A percentile compares a stretch with the other conserved stretches of the same genome.
These are phyloP conservation scores for Serendipita indica DNA, from an alignment of 768 basidiomycete genomes.

Conservation along the genomic window DNA sequence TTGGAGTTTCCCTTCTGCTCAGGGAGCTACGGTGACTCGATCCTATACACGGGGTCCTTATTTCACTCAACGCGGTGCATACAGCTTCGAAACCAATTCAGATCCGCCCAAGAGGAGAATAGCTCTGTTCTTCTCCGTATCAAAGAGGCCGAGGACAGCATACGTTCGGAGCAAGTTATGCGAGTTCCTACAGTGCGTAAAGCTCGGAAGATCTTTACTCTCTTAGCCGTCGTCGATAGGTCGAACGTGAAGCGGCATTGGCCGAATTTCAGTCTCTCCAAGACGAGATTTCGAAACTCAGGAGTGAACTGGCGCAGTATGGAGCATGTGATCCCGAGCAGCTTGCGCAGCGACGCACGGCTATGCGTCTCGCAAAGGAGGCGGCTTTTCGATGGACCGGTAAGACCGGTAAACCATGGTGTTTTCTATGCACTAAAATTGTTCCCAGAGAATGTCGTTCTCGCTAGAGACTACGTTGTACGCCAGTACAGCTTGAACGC, in stretches of 20 bases:
- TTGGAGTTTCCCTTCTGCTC: conserved; percentile 90
- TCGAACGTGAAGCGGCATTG: conserved; percentile 39
- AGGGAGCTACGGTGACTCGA: conserved; percentile 52
- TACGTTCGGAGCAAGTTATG: conserved; percentile 37
- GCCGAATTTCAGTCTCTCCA: conserved; percentile 34
- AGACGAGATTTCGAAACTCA: conserved; percentile 35
- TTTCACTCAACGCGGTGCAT: too few relatives aligned
- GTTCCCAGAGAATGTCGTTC: conserved; percentile 14
- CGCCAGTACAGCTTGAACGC: background rate
- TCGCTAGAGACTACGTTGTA: conserved; percentile 11
- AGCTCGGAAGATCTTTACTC: conserved; percentile 29
- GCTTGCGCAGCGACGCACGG: conserved; percentile 62
- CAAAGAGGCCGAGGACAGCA: conserved; percentile 31
- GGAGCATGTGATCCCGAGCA: conserved; percentile 74
- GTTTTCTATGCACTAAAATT: background rate
- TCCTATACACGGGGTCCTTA: conserved; percentile 10
- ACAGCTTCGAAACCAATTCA: conserved; percentile 45
- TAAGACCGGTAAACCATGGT: conserved; percentile 24
- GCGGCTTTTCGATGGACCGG: conserved; percentile 83
- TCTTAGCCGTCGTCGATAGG: conserved; percentile 27
- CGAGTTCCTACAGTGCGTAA: too few relatives aligned
- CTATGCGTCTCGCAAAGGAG: conserved; percentile 62
- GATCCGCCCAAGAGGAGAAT: conserved; percentile 34
- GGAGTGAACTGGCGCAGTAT: conserved; percentile 59
- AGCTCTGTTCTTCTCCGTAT: conserved; percentile 32